Evolutionary conservation across 345 rosid genomes (phyloP), one percentile per base, ranked within the genome.

Genomic region (Fremontodendron californicum): DNA sequence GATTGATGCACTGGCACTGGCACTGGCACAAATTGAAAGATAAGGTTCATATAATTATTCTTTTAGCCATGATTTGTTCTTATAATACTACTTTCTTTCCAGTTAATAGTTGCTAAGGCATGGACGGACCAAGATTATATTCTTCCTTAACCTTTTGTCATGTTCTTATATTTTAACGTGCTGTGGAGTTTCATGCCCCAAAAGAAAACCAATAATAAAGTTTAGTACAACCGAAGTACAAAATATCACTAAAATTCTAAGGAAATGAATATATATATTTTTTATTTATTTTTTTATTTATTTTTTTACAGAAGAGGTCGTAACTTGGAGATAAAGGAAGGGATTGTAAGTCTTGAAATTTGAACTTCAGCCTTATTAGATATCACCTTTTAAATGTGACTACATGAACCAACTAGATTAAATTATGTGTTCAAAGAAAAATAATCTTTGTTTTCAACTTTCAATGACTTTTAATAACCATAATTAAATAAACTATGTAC

Each of bases 41-140:
- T 42, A 74, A 39, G 67, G 9, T 58, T 40, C 21, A 19, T 49
- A 9, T 49, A 9, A 33, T 51, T 39, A 58, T 74, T 23, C 25
- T 60, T 58, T 8, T 58, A 27, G 39, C 9, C 63, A 42, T 57
- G 37, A 23, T 58, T 58, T 74, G 40, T 23, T 42, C 43, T 58
- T 58, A 12, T 13, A 23, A 35, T 23, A 55, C 18, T 55, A 37
- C 49, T 73, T 60, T 58, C 25, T 58, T 74, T 27, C 77, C 77
- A 58, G 55, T 42, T 42, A 43, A 42, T 60, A 16, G 55, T 2
- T 58, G 40, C 13, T 73, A 73, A 55, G 66, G 12, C 55, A 74
- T 73, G 64, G 75, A 58, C 54, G 42, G 77, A 74, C 77, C 68
- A 40, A 25, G 68, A 42, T 33, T 31, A 31, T 71, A 49, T 19